These are phyloP conservation scores for Geranium rotundifolium DNA, from an alignment of 345 rosid species.

Conservation along the genomic window DNA sequence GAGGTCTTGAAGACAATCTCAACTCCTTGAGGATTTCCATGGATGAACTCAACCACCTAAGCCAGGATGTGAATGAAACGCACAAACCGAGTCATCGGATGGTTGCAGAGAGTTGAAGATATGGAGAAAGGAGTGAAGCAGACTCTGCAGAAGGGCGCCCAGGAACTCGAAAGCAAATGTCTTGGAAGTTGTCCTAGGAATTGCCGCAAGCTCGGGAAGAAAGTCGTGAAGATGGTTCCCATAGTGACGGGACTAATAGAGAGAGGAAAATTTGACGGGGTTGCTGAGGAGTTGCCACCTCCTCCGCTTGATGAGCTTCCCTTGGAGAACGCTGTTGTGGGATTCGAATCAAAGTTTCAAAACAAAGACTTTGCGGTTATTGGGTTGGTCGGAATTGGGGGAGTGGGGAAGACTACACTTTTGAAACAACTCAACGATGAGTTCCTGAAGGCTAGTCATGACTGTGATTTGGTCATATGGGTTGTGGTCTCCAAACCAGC, in stretches of 20 bases:
- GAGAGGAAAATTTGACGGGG: neutral
- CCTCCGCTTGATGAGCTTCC: neutral
- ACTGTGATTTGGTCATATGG: no score
- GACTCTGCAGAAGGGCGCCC: neutral
- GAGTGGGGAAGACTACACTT: no score
- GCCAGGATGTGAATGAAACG: neutral
- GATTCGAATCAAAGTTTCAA: neutral
- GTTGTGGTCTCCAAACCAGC: neutral
- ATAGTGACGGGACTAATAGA: neutral
- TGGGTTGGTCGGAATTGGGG: neutral
- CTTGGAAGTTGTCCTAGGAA: neutral
- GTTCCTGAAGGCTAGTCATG: no score
- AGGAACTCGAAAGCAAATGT: neutral
- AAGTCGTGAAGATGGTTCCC: neutral
- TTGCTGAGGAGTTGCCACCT: neutral
- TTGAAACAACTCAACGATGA: no score
- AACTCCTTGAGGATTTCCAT: neutral
- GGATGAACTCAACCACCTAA: neutral
- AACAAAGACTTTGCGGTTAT: neutral
- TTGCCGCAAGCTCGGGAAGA: neutral
- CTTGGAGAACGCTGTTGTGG: neutral
- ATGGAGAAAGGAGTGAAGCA: neutral
- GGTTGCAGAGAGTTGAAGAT: neutral
- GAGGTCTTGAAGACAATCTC: neutral
- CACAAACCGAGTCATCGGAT: neutral